phyloP scores from a whole-genome alignment of 495 filamentous ascomycete species.

The Lophium mytilinum region DNA sequence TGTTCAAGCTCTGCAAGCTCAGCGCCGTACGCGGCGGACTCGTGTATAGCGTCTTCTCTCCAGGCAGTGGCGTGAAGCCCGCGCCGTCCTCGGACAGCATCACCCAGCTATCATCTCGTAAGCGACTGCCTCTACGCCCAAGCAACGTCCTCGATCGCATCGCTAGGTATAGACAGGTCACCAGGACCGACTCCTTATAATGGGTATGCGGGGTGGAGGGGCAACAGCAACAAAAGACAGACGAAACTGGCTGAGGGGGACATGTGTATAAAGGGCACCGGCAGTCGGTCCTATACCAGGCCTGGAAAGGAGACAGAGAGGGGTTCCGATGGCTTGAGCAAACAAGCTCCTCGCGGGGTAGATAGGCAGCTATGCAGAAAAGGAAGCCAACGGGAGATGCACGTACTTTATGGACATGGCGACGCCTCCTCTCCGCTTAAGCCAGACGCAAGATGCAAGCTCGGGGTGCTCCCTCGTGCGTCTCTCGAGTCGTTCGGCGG shows the following conservation, averaged over 20 bases:
- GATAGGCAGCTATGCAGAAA: neutral
- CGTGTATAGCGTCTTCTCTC: slow-evolving; percentile 59
- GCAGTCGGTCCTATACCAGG: too few species aligned
- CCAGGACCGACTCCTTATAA: too few species aligned
- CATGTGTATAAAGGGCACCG: too few species aligned
- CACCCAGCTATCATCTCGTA: slow-evolving; percentile 57
- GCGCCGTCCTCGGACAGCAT: slow-evolving; percentile 57
- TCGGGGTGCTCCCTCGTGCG: neutral
- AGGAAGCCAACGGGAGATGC: neutral
- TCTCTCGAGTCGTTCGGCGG: neutral
- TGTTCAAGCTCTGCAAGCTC: slow-evolving; percentile 51
- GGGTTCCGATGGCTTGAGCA: too few species aligned
- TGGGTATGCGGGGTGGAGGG: too few species aligned
- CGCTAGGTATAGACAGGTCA: too few species aligned
- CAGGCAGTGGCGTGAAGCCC: slow-evolving; percentile 60
- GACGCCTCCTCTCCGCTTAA: neutral
- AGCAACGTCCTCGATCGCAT: neutral
- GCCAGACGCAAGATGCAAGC: neutral
- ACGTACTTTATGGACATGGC: slow-evolving; percentile 29
- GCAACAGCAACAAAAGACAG: too few species aligned
- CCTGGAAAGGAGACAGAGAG: too few species aligned
- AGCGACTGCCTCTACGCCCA: slow-evolving; percentile 13
- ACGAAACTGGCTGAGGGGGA: too few species aligned
- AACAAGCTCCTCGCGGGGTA: slow-evolving; percentile 9
- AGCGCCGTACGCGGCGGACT: slow-evolving; percentile 65